These are phyloP conservation scores for Teunomyces tritomae DNA, from an alignment of 805 yeast genomes.

Conservation along the genomic window DNA sequence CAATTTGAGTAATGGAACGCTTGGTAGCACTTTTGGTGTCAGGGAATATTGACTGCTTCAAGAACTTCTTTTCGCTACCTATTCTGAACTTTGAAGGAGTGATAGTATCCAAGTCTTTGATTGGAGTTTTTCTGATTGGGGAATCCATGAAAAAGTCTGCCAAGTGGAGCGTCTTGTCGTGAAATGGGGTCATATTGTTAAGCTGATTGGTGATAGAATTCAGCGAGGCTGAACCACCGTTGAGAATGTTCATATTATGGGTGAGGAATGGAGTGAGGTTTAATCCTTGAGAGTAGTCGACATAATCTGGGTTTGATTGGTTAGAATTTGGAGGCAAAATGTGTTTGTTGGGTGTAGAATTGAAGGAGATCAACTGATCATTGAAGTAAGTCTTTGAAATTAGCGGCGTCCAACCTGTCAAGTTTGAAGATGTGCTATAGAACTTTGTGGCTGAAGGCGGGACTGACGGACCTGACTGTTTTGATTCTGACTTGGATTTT, in stretches of 20 bases:
- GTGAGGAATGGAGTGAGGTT: conserved; percentile 43
- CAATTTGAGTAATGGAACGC: conserved; percentile 34
- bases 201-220: conserved; percentile 21
- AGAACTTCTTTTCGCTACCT: conserved; percentile 16
- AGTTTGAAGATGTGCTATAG: conserved; percentile 10
- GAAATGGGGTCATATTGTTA: conserved; percentile 40
- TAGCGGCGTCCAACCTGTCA: conserved; percentile 45
- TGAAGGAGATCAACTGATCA: conserved; percentile 32
- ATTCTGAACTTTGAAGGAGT: conserved; percentile 40
- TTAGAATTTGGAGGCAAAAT: conserved; percentile 13
- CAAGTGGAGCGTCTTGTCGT: conserved; percentile 40
- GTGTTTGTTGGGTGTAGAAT: conserved; percentile 37
- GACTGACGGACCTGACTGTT: conserved; percentile 5
- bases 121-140: conserved; percentile 38
- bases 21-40: conserved; percentile 32
- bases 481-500: background rate
- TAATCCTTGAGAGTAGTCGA: conserved; percentile 33
- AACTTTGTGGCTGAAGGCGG: conserved; percentile 23
- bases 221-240: conserved; percentile 11
- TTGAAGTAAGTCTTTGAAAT: conserved; percentile 36
- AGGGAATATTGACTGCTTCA: conserved; percentile 18
- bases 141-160: conserved; percentile 45
- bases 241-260: conserved; percentile 28
- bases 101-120: conserved; percentile 34
- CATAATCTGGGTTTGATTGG: conserved; percentile 15